phyloP scores from a whole-genome alignment of 345 rosid species.

The Rubroshorea leprosula region DNA sequence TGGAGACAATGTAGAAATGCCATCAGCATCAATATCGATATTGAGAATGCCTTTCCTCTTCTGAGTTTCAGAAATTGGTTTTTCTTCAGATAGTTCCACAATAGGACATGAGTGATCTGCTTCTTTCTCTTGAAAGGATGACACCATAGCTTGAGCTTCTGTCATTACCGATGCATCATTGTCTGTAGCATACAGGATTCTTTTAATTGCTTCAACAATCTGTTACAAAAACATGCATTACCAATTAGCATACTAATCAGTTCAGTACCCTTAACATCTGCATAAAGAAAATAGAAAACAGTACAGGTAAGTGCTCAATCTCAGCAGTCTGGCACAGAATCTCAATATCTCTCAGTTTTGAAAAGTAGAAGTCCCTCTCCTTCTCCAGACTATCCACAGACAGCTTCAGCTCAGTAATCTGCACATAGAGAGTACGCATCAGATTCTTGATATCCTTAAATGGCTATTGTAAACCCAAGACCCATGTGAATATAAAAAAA shows the following conservation, averaged over 20 bases:
- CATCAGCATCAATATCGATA: conserved; percentile 67
- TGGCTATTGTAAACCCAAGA: neutral
- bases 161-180: conserved; percentile 57
- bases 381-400: conserved; percentile 93
- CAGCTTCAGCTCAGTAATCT: conserved; percentile 93
- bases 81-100: conserved; percentile 65
- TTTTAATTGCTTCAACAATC: conserved; percentile 78
- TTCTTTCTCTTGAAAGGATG: conserved; percentile 29
- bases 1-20: conserved; percentile 62
- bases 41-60: conserved; percentile 78
- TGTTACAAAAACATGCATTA: conserved; percentile 20
- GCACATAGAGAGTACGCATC: conserved; percentile 18
- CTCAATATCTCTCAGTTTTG: conserved; percentile 84
- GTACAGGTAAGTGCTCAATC: conserved; percentile 63
- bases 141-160: conserved; percentile 70
- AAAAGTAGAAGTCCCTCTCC: conserved; percentile 94
- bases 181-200: conserved; percentile 72
- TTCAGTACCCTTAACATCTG: neutral
- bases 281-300: conserved; percentile 3
- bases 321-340: conserved; percentile 70
- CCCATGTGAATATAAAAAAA: neutral
- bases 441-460: conserved; percentile 2
- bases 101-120: conserved; percentile 58
- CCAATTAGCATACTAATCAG: neutral
- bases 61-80: conserved; percentile 47